Percentiles rank a stretch among this genome's conserved stretches.
These are phyloP conservation scores for Isatis tinctoria DNA, from an alignment of 345 rosid genomes.

Conservation along the genomic window DNA sequence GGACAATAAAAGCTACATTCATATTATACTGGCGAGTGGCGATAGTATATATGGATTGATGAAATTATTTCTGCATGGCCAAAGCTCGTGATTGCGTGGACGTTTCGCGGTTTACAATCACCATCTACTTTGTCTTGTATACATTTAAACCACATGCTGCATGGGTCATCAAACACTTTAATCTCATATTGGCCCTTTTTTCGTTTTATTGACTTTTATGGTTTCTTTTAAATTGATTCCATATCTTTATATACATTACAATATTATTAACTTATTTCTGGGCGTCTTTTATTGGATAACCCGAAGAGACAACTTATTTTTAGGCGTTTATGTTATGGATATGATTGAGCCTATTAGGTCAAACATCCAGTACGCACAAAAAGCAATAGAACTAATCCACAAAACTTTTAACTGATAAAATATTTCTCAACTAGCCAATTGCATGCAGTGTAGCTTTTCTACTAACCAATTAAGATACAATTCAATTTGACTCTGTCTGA, in stretches of 20 bases:
- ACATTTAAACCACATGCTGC: slow-evolving; percentile 19
- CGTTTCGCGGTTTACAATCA: slow-evolving; percentile 1
- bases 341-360: background rate
- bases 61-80: slow-evolving; percentile 15
- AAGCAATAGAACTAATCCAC: background rate
- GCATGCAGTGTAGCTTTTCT: background rate
- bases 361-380: background rate
- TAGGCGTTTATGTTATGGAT: background rate
- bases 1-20: background rate
- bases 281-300: background rate
- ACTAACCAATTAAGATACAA: background rate
- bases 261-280: background rate
- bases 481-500: background rate
- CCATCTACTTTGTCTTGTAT: slow-evolving; percentile 10
- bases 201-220: background rate
- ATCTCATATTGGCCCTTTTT: slow-evolving; percentile 10
- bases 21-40: background rate
- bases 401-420: background rate
- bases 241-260: background rate
- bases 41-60: background rate
- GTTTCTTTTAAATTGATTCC: background rate
- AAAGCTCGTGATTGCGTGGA: background rate
- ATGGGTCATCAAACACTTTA: slow-evolving; percentile 25
- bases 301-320: background rate
- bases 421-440: slow-evolving; percentile 8